These are phyloP conservation scores for Monilinia aucupariae DNA, from an alignment of 2,329 filamentous ascomycete species.

Conservation along the genomic window DNA sequence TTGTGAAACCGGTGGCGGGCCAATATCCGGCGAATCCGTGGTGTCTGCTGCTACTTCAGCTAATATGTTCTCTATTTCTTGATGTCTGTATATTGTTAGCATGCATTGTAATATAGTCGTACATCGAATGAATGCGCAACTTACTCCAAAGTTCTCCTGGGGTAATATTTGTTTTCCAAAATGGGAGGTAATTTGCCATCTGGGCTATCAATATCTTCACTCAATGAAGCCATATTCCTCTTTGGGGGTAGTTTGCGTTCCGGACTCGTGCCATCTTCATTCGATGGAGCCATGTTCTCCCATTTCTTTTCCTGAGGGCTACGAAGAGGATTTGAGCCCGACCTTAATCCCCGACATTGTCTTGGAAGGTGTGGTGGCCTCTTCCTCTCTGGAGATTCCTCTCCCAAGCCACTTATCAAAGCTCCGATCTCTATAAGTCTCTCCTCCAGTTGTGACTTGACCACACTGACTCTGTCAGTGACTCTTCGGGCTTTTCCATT, in stretches of 20 bases:
- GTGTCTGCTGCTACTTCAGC: constrained; percentile 33
- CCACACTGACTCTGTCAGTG: constrained; percentile 60
- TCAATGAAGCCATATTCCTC: constrained; percentile 38
- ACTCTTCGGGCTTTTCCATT: constrained; percentile 54
- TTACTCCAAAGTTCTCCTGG: constrained; percentile 63
- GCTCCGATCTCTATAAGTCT: constrained; percentile 67
- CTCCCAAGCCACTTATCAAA: constrained; percentile 60
- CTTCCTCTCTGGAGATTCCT: constrained; percentile 51
- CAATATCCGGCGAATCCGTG: constrained; percentile 63
- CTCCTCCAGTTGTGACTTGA: constrained; percentile 64
- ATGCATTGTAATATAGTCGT: not conserved
- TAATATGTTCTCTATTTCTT: constrained; percentile 31
- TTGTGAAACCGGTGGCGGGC: constrained; percentile 55
- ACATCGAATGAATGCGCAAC: constrained; percentile 29
- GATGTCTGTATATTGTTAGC: constrained; percentile 26
- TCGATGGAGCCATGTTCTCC: constrained; percentile 38
- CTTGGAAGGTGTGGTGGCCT: constrained; percentile 40
- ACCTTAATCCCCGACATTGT: constrained; percentile 15
- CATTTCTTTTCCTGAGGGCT: constrained; percentile 51
- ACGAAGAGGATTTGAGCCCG: constrained; percentile 37
- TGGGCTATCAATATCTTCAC: constrained; percentile 35
- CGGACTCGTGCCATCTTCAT: constrained; percentile 36
- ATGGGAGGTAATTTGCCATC: constrained; percentile 57
- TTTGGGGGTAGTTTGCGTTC: constrained; percentile 47
- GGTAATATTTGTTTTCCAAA: constrained; percentile 62